Evolutionary conservation across 192 early-diverging fungal species (phyloP).

Genomic region (Pilaira anomala): DNA sequence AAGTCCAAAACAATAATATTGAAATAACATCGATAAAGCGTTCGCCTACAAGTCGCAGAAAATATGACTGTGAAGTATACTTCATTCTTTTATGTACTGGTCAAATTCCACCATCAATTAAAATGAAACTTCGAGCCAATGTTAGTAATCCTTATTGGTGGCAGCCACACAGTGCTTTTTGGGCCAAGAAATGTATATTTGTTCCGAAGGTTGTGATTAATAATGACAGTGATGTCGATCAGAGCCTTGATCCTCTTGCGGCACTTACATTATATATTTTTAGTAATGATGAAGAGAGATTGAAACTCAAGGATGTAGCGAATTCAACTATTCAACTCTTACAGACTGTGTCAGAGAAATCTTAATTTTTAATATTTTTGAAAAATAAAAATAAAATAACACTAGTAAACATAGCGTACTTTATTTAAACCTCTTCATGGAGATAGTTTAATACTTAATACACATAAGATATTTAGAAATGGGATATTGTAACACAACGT

Average conservation of each 20-base stretch:
- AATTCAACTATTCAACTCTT: constrained; percentile 8
- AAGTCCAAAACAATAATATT: constrained; percentile 7
- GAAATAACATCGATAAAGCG: constrained; percentile 3
- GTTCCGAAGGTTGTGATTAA: not conserved
- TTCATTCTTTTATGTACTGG: constrained; percentile 10
- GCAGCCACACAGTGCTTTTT: constrained; percentile 1
- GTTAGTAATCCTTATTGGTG: not conserved
- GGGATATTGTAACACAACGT: constrained; percentile 2
- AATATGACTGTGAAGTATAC: not conserved
- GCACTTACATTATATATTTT: not conserved
- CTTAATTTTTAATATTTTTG: not conserved
- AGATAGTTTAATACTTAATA: not conserved
- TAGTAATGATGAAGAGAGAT: constrained; percentile 3
- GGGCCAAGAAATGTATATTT: constrained; percentile 1
- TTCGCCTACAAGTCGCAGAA: constrained; percentile 1
- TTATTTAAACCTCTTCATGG: not conserved
- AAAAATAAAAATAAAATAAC: not conserved
- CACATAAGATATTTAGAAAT: not conserved
- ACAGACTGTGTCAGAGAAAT: not conserved
- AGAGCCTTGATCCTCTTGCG: not conserved
- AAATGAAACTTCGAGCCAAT: constrained; percentile 1
- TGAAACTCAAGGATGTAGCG: constrained; percentile 2
- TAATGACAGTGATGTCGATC: not conserved
- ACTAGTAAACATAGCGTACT: not conserved
- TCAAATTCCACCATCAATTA: constrained; percentile 5